Percentiles rank a stretch among this genome's conserved stretches.
phyloP scores from a whole-genome alignment of 2,329 filamentous ascomycete species.

The Neofusicoccum kwambonambiense region DNA sequence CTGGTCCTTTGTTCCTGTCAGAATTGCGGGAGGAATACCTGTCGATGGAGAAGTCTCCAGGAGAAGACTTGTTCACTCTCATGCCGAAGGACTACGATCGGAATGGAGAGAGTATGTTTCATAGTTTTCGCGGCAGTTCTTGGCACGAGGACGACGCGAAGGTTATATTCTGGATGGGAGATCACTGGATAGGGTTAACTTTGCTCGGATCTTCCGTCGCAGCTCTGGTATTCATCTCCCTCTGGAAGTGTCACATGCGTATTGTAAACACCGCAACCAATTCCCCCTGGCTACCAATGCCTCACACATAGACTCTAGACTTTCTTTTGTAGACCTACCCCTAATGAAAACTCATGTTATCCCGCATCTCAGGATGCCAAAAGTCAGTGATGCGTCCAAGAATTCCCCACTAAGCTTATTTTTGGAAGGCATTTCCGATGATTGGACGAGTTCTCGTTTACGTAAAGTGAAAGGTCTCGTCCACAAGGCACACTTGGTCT shows the following conservation, averaged over 20 bases:
- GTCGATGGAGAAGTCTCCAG: not conserved
- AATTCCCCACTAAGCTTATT: no score
- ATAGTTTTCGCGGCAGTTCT: conserved; percentile 31
- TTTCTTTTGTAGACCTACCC: no score
- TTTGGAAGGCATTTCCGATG: no score
- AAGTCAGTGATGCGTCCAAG: no score
- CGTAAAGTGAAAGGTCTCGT: no score
- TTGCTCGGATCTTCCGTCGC: not conserved
- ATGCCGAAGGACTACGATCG: conserved; percentile 31
- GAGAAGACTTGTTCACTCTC: conserved; percentile 22
- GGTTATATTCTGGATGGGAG: conserved; percentile 28
- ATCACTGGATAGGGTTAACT: not conserved
- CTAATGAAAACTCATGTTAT: no score
- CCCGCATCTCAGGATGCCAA: no score
- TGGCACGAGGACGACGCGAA: conserved; percentile 33
- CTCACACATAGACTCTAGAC: no score
- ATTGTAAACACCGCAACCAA: not conserved
- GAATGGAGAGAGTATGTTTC: conserved; percentile 32
- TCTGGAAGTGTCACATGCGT: not conserved
- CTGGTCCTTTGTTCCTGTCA: conserved; percentile 29
- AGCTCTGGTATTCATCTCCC: not conserved
- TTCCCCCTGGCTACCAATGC: no score
- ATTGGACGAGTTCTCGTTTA: no score
- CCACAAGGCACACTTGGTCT: no score
- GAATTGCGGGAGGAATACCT: conserved; percentile 29